Percentiles rank a stretch among this genome's conserved stretches.
Conservation (phyloP, 768 basidiomycete genomes). For the Pleurotus pulmonarius region DNA sequence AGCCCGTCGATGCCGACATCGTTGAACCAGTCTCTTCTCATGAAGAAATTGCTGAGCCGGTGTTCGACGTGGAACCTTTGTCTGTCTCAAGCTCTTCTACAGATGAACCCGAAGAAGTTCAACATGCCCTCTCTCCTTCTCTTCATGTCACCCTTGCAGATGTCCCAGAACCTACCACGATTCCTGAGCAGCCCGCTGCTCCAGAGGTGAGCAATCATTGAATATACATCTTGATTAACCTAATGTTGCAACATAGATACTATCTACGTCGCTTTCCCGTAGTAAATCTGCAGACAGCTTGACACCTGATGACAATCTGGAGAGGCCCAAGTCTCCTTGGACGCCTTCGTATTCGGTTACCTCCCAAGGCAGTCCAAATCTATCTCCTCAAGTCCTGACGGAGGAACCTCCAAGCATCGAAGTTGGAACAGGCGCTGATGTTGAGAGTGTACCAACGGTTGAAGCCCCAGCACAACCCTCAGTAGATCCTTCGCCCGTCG, state of each 20-base stretch:
- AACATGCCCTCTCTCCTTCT: neutral
- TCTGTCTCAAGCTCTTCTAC: neutral
- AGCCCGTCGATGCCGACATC: too few relatives aligned
- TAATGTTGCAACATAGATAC: neutral
- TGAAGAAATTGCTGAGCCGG: neutral
- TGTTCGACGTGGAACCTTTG: neutral
- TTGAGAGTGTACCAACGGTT: neutral
- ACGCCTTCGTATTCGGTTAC: conserved; percentile 21
- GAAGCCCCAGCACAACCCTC: too few relatives aligned
- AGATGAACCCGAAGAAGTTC: neutral
- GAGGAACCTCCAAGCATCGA: neutral
- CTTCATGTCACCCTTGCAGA: neutral
- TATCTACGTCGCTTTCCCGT: neutral
- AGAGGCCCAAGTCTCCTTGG: conserved; percentile 23
- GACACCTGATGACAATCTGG: conserved; percentile 5
- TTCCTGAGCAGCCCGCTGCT: neutral
- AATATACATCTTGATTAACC: neutral
- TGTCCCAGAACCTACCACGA: neutral
- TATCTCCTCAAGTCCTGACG: neutral
- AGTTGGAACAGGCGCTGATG: neutral
- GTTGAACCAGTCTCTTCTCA: neutral
- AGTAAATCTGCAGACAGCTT: neutral
- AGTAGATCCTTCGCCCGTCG: too few relatives aligned
- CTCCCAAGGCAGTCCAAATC: conserved; percentile 12
- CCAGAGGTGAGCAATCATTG: neutral